A percentile compares a stretch with the other conserved stretches of the same genome.
Conservation (phyloP, 208 protist species). For the Jaenimonas drosophilae region DNA sequence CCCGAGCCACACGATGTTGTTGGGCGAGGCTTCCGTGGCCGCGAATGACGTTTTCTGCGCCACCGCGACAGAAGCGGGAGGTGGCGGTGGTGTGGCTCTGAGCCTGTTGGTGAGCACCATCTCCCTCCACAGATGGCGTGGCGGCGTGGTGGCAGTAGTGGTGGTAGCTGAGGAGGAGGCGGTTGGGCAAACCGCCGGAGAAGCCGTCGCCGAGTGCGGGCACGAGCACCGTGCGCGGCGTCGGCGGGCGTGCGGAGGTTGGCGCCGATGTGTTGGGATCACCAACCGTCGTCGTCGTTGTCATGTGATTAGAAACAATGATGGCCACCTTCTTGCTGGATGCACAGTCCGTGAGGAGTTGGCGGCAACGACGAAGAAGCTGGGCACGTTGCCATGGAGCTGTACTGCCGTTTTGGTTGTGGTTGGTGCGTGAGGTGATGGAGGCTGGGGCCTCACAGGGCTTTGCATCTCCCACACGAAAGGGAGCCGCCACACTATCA, state of each 20-base stretch:
- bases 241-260: neutral
- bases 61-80: neutral
- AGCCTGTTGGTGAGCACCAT: neutral
- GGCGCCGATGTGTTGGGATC: neutral
- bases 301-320: slow-evolving; percentile 85
- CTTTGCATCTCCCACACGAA: slow-evolving; percentile 22
- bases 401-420: neutral
- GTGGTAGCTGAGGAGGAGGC: slow-evolving; percentile 57
- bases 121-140: neutral
- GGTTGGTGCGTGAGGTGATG: neutral
- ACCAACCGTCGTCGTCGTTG: slow-evolving; percentile 20
- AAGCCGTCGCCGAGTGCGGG: slow-evolving; percentile 73
- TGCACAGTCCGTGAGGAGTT: slow-evolving; percentile 41
- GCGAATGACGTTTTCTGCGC: slow-evolving; percentile 8
- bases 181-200: slow-evolving; percentile 30
- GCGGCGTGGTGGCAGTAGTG: slow-evolving; percentile 24
- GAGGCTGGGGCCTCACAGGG: neutral
- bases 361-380: slow-evolving; percentile 46
- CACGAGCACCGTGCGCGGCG: slow-evolving; percentile 13
- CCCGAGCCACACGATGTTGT: slow-evolving; percentile 69
- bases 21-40: slow-evolving; percentile 6
- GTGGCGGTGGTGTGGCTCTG: neutral
- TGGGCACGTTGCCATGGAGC: slow-evolving; percentile 31
- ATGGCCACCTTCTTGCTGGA: slow-evolving; percentile 28
- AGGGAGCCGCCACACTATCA: slow-evolving; percentile 85